phyloP scores from a whole-genome alignment of 2,329 filamentous ascomycete genomes.

The Arthrobotrys megalospora region DNA sequence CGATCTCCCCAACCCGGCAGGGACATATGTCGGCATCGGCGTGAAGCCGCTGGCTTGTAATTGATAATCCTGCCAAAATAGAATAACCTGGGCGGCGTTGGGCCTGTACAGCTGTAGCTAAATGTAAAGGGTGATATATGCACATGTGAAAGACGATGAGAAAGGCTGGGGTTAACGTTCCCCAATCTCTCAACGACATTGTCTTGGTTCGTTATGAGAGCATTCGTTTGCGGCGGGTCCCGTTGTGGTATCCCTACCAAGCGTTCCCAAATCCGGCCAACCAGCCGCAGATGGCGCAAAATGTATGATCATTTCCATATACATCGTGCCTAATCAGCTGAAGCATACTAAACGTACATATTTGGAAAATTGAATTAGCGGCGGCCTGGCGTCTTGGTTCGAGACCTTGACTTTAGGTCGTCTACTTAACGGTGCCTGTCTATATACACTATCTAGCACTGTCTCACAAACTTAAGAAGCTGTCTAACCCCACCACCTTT shows the following conservation, averaged over 20 bases:
- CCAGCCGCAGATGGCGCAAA: background rate
- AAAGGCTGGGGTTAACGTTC: background rate
- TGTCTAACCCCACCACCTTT: constrained; percentile 49
- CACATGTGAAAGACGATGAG: background rate
- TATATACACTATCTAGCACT: constrained; percentile 9
- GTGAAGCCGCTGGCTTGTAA: background rate
- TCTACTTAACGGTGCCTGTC: too few species aligned
- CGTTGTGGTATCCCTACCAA: constrained; percentile 1
- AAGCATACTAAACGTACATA: background rate
- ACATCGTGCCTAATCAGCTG: background rate
- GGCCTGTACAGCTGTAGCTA: too few species aligned
- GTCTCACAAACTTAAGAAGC: constrained; percentile 32
- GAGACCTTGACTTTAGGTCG: too few species aligned
- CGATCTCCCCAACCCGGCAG: background rate
- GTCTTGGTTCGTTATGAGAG: background rate
- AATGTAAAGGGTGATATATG: background rate
- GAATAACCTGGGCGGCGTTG: background rate
- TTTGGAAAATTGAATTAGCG: too few species aligned
- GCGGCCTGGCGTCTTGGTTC: too few species aligned
- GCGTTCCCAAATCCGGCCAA: constrained; percentile 36
- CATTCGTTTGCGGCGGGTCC: constrained; percentile 30
- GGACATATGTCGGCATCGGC: too few species aligned
- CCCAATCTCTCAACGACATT: too few species aligned
- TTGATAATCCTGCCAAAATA: background rate
- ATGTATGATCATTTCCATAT: background rate